phyloP scores from a whole-genome alignment of 2,329 filamentous ascomycete genomes.

The Microascus cirrosus region DNA sequence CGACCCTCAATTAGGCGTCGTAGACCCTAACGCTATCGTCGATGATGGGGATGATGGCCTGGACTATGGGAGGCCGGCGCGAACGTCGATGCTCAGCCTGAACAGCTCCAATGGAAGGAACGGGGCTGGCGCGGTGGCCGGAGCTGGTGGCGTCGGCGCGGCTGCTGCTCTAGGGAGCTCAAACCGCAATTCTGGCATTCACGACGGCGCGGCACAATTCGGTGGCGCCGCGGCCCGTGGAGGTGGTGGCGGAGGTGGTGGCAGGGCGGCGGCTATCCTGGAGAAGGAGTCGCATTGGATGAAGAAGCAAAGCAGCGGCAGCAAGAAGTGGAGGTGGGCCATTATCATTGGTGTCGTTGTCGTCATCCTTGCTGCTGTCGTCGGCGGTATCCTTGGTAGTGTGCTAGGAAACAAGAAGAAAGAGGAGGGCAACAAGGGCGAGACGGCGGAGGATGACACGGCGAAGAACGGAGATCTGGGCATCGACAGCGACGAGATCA shows the following conservation, averaged over 20 bases:
- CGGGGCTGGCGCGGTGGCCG: slow-evolving; percentile 33
- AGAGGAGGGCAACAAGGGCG: slow-evolving; percentile 18
- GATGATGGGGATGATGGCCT: slow-evolving; percentile 87
- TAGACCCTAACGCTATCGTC: slow-evolving; percentile 70
- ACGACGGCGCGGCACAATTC: background rate
- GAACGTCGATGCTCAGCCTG: slow-evolving; percentile 47
- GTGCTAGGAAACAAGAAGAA: slow-evolving; percentile 40
- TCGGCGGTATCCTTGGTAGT: slow-evolving; percentile 64
- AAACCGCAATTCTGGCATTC: slow-evolving; percentile 1
- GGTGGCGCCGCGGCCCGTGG: background rate
- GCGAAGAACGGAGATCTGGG: slow-evolving; percentile 57
- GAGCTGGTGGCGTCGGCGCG: slow-evolving; percentile 28
- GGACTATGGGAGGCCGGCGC: slow-evolving; percentile 35
- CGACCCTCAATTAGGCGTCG: slow-evolving; percentile 38
- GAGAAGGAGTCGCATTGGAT: slow-evolving; percentile 32
- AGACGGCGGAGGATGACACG: slow-evolving; percentile 48
- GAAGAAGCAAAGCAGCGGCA: slow-evolving; percentile 42
- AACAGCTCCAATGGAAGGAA: slow-evolving; percentile 18
- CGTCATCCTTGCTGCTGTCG: slow-evolving; percentile 58
- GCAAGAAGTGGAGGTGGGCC: slow-evolving; percentile 59
- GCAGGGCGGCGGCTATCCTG: slow-evolving; percentile 2
- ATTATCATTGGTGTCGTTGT: slow-evolving; percentile 54
- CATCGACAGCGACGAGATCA: slow-evolving; percentile 68
- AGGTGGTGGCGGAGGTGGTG: slow-evolving; percentile 2
- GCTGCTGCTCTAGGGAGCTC: slow-evolving; percentile 13